Base-by-base conservation (phyloP, 495 filamentous ascomycete genomes). In the Tuber magnatum region DNA sequence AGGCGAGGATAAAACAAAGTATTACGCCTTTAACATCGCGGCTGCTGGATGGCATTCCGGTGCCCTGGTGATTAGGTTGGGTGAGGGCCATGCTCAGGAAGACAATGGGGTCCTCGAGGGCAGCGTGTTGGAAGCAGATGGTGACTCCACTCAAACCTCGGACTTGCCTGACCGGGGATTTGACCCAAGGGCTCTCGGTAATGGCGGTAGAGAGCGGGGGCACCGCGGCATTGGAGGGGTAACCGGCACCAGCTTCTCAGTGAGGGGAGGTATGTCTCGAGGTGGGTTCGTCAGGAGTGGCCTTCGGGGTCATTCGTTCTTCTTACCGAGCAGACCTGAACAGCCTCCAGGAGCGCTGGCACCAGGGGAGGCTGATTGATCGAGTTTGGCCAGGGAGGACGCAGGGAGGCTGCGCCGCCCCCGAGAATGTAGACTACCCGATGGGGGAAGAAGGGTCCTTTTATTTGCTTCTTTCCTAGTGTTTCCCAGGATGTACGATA, bases 1-100 rank as follows among this genome's bases (percentile, higher is more conserved):
- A 73, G 35, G 35, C 12, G 71, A 71, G 24, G 77, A 76, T 38
- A 44, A 46, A 22, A 56, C 70, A 20, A 71, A 80, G 42, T 75
- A 73, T 61, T 81, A 73, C 56, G 78, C 75, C 69, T 74, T 81
- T 16, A 77, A 75, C 12, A 73, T 82, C 24, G 48, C 77, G 14
- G 81, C 81, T 28, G 77, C 80, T 65, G 81, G 81, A 18, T 82
- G 81, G 81, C 80, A 82, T 70, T 82, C 80, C 42, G 81, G 80
- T 12, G 81, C 80, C 0, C 72, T 82, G 32, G 80, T 78, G 8
- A 24, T 79, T 18, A 28, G 56, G 14, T 28, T 65, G 14, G 56
- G 18, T 65, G 56, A 35, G 28, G 51, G 1, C 51, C n/a, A 56
- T 14, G 51, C 51, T 28, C 51, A 56, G 51, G 24, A 35, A 32